phyloP scores from a whole-genome alignment of 73 alveolate genomes.

The Effrenium voratum region DNA sequence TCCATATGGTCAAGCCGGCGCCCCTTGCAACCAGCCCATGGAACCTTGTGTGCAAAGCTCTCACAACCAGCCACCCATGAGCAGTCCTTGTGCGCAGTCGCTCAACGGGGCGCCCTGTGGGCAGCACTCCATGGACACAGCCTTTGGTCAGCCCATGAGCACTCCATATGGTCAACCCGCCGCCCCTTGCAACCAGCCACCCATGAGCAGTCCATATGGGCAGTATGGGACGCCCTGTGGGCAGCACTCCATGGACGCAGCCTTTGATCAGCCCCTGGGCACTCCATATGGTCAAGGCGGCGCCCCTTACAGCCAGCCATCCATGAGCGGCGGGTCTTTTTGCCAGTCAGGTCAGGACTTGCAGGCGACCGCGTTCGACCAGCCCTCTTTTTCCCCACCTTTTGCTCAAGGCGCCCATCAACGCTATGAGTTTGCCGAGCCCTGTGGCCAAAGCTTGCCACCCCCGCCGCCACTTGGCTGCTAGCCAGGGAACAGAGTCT shows the following conservation, averaged over 20 bases:
- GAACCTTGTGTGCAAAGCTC: no score
- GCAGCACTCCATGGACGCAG: background rate
- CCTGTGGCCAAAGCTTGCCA: constrained; percentile 58
- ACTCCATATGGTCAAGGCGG: background rate
- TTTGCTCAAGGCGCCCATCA: no score
- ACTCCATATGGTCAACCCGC: background rate
- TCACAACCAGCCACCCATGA: background rate
- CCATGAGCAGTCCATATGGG: constrained; percentile 12
- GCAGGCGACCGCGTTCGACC: no score
- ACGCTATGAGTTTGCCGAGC: no score
- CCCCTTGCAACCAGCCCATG: background rate
- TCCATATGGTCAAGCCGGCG: background rate
- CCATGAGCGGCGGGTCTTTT: no score
- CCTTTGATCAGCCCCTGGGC: background rate
- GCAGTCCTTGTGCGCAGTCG: background rate
- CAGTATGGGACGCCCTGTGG: background rate
- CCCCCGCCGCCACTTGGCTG: constrained; percentile 32
- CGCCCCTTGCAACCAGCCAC: background rate
- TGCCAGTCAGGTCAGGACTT: no score
- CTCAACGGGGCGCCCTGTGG: background rate
- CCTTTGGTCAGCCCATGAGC: background rate
- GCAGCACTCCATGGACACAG: background rate
- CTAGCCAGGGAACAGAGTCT: no score
- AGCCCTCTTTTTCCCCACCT: no score
- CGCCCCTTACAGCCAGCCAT: background rate